A percentile compares a stretch with the other conserved stretches of the same genome.
phyloP scores from a whole-genome alignment of 2,329 filamentous ascomycete genomes.

The Epicoccum nigrum region DNA sequence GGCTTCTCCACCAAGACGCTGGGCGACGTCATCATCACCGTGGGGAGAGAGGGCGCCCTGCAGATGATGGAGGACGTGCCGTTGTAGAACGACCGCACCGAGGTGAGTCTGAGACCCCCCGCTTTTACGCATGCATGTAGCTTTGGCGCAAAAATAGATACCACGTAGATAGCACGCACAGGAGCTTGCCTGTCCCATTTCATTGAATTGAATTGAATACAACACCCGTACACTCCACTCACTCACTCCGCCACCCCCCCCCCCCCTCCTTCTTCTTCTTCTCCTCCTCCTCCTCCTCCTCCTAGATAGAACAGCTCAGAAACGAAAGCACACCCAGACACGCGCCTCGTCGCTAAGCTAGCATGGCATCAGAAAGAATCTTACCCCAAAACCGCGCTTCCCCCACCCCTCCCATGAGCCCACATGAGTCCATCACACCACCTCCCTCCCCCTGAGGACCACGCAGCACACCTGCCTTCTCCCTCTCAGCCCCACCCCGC shows the following conservation, averaged over 20 bases:
- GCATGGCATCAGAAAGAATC: no score
- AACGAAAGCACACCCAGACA: no score
- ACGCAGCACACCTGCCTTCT: no score
- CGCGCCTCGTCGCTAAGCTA: no score
- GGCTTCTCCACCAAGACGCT: slow-evolving; percentile 75
- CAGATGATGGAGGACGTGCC: slow-evolving; percentile 75
- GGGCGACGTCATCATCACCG: slow-evolving; percentile 74
- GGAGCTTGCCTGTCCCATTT: slow-evolving; percentile 6
- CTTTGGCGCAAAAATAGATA: not conserved
- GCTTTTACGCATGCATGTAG: no score
- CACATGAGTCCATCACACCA: no score
- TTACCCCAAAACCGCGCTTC: no score
- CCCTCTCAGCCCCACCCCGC: no score
- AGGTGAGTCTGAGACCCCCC: no score
- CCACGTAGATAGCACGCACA: slow-evolving; percentile 9
- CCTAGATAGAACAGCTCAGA: no score
- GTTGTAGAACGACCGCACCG: slow-evolving; percentile 47
- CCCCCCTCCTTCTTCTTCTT: not conserved
- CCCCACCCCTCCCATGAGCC: no score
- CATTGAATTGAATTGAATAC: not conserved
- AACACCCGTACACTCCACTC: not conserved
- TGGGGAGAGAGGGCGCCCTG: slow-evolving; percentile 67
- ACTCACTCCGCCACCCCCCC: not conserved
- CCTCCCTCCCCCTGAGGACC: no score
- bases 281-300: slow-evolving; percentile 22